Conservation (phyloP, 768 basidiomycete genomes). For the Cyclocybe aegerita region DNA sequence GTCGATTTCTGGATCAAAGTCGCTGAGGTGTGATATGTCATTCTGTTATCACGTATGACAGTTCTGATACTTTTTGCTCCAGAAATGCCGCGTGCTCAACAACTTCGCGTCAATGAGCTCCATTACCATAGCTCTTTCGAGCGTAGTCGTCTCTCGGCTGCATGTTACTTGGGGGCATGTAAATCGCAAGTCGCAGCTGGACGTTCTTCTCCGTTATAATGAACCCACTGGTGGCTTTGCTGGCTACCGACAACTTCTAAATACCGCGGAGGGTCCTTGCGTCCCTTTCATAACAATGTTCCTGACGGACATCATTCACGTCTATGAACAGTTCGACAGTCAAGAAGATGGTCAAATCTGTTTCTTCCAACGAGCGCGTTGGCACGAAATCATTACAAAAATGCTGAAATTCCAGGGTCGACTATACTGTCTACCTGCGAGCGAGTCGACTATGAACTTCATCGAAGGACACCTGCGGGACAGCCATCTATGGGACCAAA, state of each 20-base stretch:
- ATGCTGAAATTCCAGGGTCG: conserved; percentile 60
- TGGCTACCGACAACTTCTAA: conserved; percentile 50
- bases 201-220: conserved; percentile 51
- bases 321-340: conserved; percentile 50
- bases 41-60: too few species aligned
- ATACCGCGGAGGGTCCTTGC: conserved; percentile 53
- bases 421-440: conserved; percentile 47
- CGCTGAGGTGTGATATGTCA: conserved; percentile 55
- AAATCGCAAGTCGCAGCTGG: conserved; percentile 47
- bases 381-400: conserved; percentile 50
- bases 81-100: background rate
- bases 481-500: conserved; percentile 40
- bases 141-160: conserved; percentile 54
- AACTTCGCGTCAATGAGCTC: conserved; percentile 46
- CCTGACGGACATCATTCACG: conserved; percentile 58
- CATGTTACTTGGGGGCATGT: conserved; percentile 70
- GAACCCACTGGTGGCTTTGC: conserved; percentile 60
- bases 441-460: conserved; percentile 44
- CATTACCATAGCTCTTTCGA: conserved; percentile 61
- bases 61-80: conserved; percentile 1
- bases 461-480: conserved; percentile 45
- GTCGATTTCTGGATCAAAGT: conserved; percentile 78
- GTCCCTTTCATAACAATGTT: conserved; percentile 70
- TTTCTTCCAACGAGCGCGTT: conserved; percentile 56
- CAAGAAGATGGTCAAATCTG: conserved; percentile 37